Base-by-base conservation (phyloP, 371 early-diverging fungal species). In the Catenaria anguillulae region DNA sequence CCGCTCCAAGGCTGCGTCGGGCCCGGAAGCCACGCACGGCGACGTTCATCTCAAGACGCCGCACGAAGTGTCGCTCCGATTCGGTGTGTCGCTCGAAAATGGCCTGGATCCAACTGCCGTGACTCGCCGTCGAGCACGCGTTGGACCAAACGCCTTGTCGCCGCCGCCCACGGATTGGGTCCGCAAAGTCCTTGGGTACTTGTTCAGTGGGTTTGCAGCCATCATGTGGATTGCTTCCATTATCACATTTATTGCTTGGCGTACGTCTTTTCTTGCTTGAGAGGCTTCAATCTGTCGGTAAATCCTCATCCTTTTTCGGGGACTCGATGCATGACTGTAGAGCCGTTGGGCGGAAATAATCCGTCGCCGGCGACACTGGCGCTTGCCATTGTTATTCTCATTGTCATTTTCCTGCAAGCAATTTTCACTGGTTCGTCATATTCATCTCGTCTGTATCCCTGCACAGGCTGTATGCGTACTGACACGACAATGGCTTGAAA, bases 401-500 rank as follows among this genome's bases (percentile, higher is more conserved):
- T 84, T 52, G 84, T 86, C 43, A 77, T 87, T 36, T 65, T 77
- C 36, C 61, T 84, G 21, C 83, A 82, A 66, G 79, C 84, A 1
- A 58, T 73, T 36, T 85, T 87, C 68, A 79, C 77, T 24, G n/a
- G n/a, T n/a, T n/a, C n/a, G n/a, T n/a, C n/a, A n/a, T n/a, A n/a
- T n/a, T n/a, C n/a, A n/a, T n/a, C n/a, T n/a, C n/a, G n/a, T n/a
- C n/a, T n/a, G n/a, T n/a, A n/a, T n/a, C n/a, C n/a, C n/a, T n/a
- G n/a, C n/a, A n/a, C n/a, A n/a, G n/a, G n/a, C n/a, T n/a, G n/a
- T n/a, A n/a, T n/a, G n/a, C n/a, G n/a, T n/a, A n/a, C n/a, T n/a
- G n/a, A n/a, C n/a, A n/a, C n/a, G n/a, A n/a, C n/a, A n/a, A n/a
- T n/a, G n/a, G n/a, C n/a, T n/a, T n/a, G n/a, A n/a, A n/a, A n/a